Percentiles rank a stretch among this genome's conserved stretches.
Evolutionary conservation across 768 basidiomycete genomes (phyloP).

Genomic region (Mycena filopes): DNA sequence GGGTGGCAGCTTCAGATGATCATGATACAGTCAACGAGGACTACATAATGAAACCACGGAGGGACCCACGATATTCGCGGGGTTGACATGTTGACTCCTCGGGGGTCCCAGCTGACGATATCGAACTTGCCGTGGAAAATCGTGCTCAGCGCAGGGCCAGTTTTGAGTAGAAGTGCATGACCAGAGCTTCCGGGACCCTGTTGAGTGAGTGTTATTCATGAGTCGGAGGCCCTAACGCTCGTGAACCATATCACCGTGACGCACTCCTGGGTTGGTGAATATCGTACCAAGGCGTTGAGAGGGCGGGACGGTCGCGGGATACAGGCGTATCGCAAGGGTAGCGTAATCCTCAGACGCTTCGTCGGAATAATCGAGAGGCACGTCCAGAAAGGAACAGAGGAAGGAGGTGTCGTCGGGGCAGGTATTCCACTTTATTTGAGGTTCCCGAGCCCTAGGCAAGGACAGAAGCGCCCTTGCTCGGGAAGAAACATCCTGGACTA

Average conservation of each 20-base stretch:
- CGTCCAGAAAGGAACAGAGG: conserved; percentile 20
- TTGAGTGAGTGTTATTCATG: too few species aligned
- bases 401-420: conserved; percentile 7
- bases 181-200: conserved; percentile 26
- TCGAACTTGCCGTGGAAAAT: conserved; percentile 26
- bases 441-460: neutral
- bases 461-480: too few species aligned
- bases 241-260: neutral
- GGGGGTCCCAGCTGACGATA: conserved; percentile 29
- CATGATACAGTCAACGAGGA: neutral
- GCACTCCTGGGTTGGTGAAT: conserved; percentile 25
- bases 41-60: neutral
- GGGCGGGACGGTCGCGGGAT: conserved; percentile 23
- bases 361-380: conserved; percentile 21
- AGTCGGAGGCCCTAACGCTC: too few species aligned
- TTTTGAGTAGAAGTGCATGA: conserved; percentile 16
- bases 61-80: conserved; percentile 22
- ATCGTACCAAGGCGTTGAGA: conserved; percentile 22
- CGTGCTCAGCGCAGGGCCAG: conserved; percentile 6
- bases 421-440: neutral
- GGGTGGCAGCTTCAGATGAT: conserved; percentile 16
- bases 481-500: too few species aligned
- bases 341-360: neutral
- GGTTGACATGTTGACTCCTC: conserved; percentile 25
- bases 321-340: conserved; percentile 24